Evolutionary conservation across 2,329 filamentous ascomycete species (phyloP), one percentile per base, ranked within the genome.

Genomic region (Magnaporthiopsis rhizophila): DNA sequence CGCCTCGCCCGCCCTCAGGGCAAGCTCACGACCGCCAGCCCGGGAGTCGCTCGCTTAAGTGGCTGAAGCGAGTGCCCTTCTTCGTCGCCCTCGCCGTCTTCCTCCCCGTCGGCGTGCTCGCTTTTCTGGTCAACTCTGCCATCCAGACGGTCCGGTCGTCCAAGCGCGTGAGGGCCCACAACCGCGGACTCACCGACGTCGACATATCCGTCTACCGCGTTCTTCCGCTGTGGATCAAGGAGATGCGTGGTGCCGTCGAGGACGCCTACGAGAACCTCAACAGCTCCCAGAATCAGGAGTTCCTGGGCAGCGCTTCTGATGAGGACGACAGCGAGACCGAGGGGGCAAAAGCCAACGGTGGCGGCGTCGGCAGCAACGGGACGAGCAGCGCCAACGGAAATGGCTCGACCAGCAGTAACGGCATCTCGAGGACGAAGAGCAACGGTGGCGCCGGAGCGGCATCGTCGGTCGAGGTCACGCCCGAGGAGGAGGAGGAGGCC

Each of bases 71-170:
- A 38, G 69, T 70, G 2, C 59, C 66, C 34, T 34, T 67, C 67
- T 59, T 71, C 65, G 65, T 64, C 73, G 70, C 90, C 62, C 79
- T 93, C 69, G 79, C 94, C 67, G 76, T 93, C 63, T 92, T 92
- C 71, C 90, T 94, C 50, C 91, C 90, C n/a, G 81, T 90, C 63
- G 91, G 90, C 69, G 92, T 94, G 69, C 81, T 82, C 65, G 80
- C 87, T 64, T 78, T 82, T 64, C 74, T 86, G 6, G 72, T 89
- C 72, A 96, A 93, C 73, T 86, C 91, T 1, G 86, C 83, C 7
- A 79, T 95, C 36, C 92, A 97, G 74, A 92, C 88, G 0, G 77
- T 91, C 62, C 85, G 87, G 67, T 96, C 91, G 72, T 83, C 84
- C 6, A 84, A 86, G 66, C 86, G 94, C 58, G 94, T 96, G 65